Conservation (phyloP, 768 basidiomycete species). For the Collybia nuda region DNA sequence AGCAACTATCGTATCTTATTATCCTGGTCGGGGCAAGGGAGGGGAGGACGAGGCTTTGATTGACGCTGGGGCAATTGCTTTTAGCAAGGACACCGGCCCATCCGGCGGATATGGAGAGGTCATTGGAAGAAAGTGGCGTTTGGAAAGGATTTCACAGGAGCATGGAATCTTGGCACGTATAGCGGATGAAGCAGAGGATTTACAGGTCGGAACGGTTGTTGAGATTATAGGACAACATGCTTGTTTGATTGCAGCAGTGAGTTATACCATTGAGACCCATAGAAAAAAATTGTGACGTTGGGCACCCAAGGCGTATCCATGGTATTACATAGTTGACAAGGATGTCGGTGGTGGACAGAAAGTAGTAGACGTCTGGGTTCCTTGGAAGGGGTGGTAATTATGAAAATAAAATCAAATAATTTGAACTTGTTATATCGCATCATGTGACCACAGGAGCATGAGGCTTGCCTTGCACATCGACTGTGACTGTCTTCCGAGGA, state of each 20-base stretch:
- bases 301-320: slow-evolving; percentile 53
- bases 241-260: slow-evolving; percentile 72
- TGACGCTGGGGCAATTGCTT: slow-evolving; percentile 83
- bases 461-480: too few relatives aligned
- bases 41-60: slow-evolving; percentile 74
- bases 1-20: slow-evolving; percentile 77
- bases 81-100: slow-evolving; percentile 85
- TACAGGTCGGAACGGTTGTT: slow-evolving; percentile 61
- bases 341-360: slow-evolving; percentile 44
- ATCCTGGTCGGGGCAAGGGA: slow-evolving; percentile 62
- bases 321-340: slow-evolving; percentile 83
- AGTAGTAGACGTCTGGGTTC: slow-evolving; percentile 83
- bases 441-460: too few relatives aligned
- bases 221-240: slow-evolving; percentile 86
- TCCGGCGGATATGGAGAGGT: slow-evolving; percentile 73
- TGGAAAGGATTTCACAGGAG: slow-evolving; percentile 73
- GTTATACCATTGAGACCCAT: slow-evolving; percentile 7
- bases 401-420: too few relatives aligned
- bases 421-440: too few relatives aligned
- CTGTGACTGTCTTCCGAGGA: too few relatives aligned
- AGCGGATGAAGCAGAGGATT: slow-evolving; percentile 20
- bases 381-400: slow-evolving; percentile 91
- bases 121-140: slow-evolving; percentile 60
- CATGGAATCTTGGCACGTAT: slow-evolving; percentile 67
- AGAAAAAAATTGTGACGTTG: background rate